Conservation (phyloP, 2,329 filamentous ascomycete genomes). For the Pyrenophora seminiperda region DNA sequence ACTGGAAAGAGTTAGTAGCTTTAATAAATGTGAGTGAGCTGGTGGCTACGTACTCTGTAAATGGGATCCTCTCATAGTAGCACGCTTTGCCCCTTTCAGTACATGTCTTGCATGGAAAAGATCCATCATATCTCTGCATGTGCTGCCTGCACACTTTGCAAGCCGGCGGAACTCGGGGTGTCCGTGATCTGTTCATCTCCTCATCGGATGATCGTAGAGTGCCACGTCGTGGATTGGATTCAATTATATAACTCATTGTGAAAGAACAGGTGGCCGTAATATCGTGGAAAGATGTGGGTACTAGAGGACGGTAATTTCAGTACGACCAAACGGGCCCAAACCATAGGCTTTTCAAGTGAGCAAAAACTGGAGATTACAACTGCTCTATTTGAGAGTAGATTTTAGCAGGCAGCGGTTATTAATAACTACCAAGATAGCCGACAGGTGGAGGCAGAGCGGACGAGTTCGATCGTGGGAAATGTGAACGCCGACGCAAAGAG, state of each 20-base stretch:
- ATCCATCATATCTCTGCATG: not conserved
- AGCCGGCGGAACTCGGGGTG: not conserved
- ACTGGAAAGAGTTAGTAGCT: not conserved
- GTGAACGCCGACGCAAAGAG: too few relatives aligned
- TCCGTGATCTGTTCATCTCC: not conserved
- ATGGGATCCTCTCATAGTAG: not conserved
- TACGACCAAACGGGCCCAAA: not conserved
- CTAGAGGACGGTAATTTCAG: not conserved
- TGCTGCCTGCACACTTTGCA: not conserved
- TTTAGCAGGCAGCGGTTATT: too few relatives aligned
- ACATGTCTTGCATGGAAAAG: not conserved
- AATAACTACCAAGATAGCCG: not conserved
- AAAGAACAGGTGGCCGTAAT: not conserved
- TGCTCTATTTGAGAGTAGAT: too few relatives aligned
- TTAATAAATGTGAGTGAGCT: not conserved
- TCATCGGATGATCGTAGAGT: not conserved
- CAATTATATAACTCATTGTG: not conserved
- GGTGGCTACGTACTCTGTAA: not conserved
- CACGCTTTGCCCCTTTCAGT: not conserved
- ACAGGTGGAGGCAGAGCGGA: not conserved
- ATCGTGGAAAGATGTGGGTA: not conserved
- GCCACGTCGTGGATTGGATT: not conserved
- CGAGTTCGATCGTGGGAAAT: not conserved
- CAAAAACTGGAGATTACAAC: too few relatives aligned
- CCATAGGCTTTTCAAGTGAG: too few relatives aligned